Conservation (phyloP, 768 basidiomycete genomes). For the Podaxis sp. region DNA sequence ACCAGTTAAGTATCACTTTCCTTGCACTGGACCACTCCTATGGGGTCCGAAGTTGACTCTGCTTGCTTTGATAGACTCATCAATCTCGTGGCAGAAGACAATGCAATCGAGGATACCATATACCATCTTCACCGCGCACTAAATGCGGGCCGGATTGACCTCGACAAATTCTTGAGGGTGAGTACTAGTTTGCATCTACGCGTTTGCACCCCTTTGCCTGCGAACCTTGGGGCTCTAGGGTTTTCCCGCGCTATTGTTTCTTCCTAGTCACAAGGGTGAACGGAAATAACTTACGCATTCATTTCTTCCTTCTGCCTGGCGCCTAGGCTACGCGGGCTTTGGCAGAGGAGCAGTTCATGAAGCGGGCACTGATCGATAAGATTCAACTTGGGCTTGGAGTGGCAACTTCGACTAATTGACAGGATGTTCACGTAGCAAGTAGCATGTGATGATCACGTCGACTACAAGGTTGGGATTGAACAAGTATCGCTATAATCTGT, state of each 20-base stretch:
- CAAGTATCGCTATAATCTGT: neutral
- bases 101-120: conserved; percentile 96
- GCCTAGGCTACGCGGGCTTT: conserved; percentile 75
- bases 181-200: conserved; percentile 24
- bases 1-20: conserved; percentile 63
- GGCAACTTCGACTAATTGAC: conserved; percentile 23
- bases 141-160: conserved; percentile 86
- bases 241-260: conserved; percentile 2
- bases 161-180: conserved; percentile 91
- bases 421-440: neutral
- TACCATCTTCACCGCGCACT: conserved; percentile 95
- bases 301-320: conserved; percentile 1
- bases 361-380: conserved; percentile 91
- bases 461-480: neutral
- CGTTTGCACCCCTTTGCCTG: conserved; percentile 11
- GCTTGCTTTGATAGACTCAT: conserved; percentile 57
- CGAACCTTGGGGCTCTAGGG: neutral
- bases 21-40: conserved; percentile 7
- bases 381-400: conserved; percentile 62
- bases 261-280: conserved; percentile 8
- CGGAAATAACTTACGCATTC: conserved; percentile 1
- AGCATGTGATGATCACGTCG: neutral
- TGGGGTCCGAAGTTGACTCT: conserved; percentile 1
- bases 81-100: conserved; percentile 98
- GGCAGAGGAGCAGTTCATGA: conserved; percentile 96